Percentiles rank a stretch among this genome's conserved stretches.
Conservation (phyloP, 1,284 basidiomycete species). For the Caloboletus firmus region DNA sequence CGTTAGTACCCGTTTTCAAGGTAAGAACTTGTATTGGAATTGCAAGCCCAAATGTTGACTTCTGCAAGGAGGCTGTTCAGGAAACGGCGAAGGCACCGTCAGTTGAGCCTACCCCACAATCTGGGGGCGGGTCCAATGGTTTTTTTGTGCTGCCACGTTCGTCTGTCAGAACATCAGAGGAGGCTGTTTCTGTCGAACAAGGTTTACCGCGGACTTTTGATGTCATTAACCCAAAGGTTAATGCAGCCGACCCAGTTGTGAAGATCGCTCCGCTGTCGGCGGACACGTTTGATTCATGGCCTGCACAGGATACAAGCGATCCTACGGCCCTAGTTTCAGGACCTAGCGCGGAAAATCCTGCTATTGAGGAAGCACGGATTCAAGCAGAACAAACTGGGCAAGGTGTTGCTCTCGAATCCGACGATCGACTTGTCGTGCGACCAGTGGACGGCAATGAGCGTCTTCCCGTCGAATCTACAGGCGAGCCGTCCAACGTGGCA, state of each 20-base stretch:
- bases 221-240: neutral
- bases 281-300: neutral
- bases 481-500: neutral
- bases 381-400: neutral
- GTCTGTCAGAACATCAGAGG: constrained; percentile 7
- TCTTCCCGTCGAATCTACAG: neutral
- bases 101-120: constrained; percentile 19
- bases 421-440: neutral
- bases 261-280: constrained; percentile 2
- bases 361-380: neutral
- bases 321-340: neutral
- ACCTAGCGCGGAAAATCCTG: neutral
- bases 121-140: constrained; percentile 1
- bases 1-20: constrained; percentile 5
- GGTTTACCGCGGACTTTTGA: neutral
- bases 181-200: constrained; percentile 10
- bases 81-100: constrained; percentile 13
- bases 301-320: neutral
- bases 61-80: constrained; percentile 3
- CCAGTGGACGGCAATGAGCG: neutral
- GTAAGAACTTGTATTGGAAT: constrained; percentile 10
- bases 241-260: neutral
- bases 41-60: constrained; percentile 9
- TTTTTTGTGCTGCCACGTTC: neutral
- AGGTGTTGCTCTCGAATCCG: neutral